phyloP scores from a whole-genome alignment of 106 monocot species.

The Dendrobium huoshanense region DNA sequence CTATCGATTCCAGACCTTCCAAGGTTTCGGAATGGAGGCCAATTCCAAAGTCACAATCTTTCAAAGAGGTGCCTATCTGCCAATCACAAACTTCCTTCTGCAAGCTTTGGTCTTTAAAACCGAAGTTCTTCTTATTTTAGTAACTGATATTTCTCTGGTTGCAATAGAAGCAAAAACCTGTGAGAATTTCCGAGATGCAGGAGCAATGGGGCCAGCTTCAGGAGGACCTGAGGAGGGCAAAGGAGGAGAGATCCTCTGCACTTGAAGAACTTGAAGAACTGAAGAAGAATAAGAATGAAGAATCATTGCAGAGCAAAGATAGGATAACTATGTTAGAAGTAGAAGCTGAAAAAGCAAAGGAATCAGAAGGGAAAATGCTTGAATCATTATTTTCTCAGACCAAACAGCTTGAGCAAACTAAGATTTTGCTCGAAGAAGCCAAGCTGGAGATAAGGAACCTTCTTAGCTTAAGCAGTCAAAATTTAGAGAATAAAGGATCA shows the following conservation, averaged over 20 bases:
- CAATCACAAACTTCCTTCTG: background rate
- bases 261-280: slow-evolving; percentile 33
- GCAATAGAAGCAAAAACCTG: slow-evolving; percentile 2
- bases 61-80: background rate
- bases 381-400: slow-evolving; percentile 7
- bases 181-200: slow-evolving; percentile 23
- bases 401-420: background rate
- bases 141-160: background rate
- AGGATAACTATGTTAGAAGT: background rate
- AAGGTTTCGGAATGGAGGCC: background rate
- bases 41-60: background rate
- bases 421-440: slow-evolving; percentile 6
- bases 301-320: background rate
- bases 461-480: background rate
- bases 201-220: slow-evolving; percentile 37
- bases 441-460: slow-evolving; percentile 7
- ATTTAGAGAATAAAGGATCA: background rate
- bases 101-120: background rate
- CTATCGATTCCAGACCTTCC: background rate
- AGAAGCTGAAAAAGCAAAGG: background rate
- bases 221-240: slow-evolving; percentile 51
- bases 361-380: slow-evolving; percentile 2
- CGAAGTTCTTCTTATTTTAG: background rate
- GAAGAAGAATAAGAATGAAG: slow-evolving; percentile 24
- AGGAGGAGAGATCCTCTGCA: slow-evolving; percentile 35